Percentiles rank a stretch among this genome's conserved stretches.
Conservation (phyloP, 129 eudicot species). For the Pseudognaphalium luteoalbum region DNA sequence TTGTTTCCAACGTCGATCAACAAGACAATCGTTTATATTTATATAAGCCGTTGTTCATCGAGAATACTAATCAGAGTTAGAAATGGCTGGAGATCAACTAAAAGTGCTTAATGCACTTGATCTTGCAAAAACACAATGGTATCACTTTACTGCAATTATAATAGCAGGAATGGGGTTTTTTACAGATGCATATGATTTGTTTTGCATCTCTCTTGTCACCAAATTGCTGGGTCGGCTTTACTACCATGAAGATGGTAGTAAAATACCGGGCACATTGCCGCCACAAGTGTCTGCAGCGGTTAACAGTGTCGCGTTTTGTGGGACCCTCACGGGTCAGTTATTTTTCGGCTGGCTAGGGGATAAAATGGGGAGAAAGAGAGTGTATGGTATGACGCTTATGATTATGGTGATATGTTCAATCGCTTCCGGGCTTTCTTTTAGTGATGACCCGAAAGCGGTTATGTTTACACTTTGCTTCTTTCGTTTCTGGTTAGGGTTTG, state of each 20-base stretch:
- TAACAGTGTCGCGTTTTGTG: constrained; percentile 72
- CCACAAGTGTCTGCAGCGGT: constrained; percentile 62
- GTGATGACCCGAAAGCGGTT: constrained; percentile 20
- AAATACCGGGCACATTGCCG: constrained; percentile 55
- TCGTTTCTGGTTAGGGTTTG: constrained; percentile 45
- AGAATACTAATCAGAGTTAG: not conserved
- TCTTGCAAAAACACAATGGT: constrained; percentile 79
- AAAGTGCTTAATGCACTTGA: constrained; percentile 72
- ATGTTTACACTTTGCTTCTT: constrained; percentile 41
- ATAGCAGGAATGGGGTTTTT: constrained; percentile 84
- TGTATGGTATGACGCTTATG: constrained; percentile 60
- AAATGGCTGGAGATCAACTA: constrained; percentile 51
- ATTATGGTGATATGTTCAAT: constrained; percentile 37
- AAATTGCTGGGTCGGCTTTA: constrained; percentile 70
- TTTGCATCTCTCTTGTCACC: constrained; percentile 74
- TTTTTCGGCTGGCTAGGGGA: constrained; percentile 82
- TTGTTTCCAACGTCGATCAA: constrained; percentile 25
- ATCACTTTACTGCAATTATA: constrained; percentile 76
- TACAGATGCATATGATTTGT: constrained; percentile 78
- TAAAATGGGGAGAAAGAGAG: constrained; percentile 62
- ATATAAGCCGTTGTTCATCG: not conserved
- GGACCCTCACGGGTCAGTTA: constrained; percentile 70
- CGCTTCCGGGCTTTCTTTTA: constrained; percentile 41
- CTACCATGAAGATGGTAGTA: constrained; percentile 41
- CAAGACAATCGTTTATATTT: not conserved